Evolutionary conservation across 441 rosid species (phyloP).

Genomic region (Sinapis alba): DNA sequence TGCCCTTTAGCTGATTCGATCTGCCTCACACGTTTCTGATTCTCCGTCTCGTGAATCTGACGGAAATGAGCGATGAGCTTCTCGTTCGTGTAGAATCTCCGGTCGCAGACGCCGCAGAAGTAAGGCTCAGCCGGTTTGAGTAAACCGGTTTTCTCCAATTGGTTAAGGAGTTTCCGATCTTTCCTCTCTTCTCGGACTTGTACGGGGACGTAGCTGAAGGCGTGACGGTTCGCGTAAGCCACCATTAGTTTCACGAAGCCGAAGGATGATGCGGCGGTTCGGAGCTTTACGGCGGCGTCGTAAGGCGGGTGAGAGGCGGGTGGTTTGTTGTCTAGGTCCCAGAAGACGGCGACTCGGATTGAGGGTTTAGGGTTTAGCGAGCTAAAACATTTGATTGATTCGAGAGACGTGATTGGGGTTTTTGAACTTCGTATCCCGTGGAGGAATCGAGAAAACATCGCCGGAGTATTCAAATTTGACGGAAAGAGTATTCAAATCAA

Average conservation of each 20-base stretch:
- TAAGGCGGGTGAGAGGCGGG: constrained; percentile 66
- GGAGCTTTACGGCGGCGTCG: constrained; percentile 78
- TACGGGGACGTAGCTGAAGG: constrained; percentile 61
- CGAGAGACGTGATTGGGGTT: constrained; percentile 24
- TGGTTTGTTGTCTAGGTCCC: constrained; percentile 89
- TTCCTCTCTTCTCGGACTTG: constrained; percentile 60
- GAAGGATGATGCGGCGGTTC: constrained; percentile 60
- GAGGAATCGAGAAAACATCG: constrained; percentile 4
- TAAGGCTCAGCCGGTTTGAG: constrained; percentile 58
- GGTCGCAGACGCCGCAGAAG: constrained; percentile 74
- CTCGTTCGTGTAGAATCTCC: constrained; percentile 69
- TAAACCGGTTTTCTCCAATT: constrained; percentile 62
- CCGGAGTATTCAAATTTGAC: background rate
- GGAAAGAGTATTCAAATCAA: background rate
- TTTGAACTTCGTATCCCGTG: constrained; percentile 6
- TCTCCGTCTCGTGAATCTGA: constrained; percentile 81
- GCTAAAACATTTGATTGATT: constrained; percentile 33
- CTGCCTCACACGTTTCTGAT: constrained; percentile 73
- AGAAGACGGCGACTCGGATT: constrained; percentile 43
- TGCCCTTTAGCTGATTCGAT: constrained; percentile 80
- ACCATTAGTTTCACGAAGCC: constrained; percentile 64
- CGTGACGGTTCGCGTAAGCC: constrained; percentile 67
- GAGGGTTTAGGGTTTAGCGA: constrained; percentile 39
- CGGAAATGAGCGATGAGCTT: constrained; percentile 71
- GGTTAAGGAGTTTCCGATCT: constrained; percentile 56